These are phyloP conservation scores for Miamiensis avidus DNA, from an alignment of 169 alveolate species.

Conservation along the genomic window DNA sequence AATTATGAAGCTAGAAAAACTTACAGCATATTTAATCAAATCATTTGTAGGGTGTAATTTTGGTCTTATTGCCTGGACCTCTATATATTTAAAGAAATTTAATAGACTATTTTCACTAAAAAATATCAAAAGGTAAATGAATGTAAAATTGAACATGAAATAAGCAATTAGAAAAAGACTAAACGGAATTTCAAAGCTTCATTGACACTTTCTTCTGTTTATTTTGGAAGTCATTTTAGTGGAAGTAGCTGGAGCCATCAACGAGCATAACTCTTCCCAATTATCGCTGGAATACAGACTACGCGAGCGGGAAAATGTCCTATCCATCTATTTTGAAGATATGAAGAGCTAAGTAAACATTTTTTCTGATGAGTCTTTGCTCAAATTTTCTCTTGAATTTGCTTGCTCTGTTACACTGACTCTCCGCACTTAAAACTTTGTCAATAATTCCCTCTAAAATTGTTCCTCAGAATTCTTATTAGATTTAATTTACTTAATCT, in stretches of 20 bases:
- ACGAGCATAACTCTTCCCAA: conserved; percentile 41
- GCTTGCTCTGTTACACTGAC: conserved; percentile 39
- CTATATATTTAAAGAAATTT: no score
- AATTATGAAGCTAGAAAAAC: no score
- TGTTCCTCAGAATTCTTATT: not conserved
- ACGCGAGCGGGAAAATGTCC: conserved; percentile 54
- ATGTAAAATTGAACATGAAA: no score
- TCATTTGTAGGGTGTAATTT: no score
- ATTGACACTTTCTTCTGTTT: not conserved
- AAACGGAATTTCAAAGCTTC: no score
- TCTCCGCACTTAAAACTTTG: conserved; percentile 49
- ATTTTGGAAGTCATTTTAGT: not conserved
- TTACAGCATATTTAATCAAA: no score
- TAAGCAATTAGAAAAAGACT: no score
- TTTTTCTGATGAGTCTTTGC: conserved; percentile 48
- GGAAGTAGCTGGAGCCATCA: not conserved
- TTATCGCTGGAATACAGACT: conserved; percentile 33
- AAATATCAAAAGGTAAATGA: no score
- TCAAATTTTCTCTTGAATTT: conserved; percentile 51
- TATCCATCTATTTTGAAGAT: conserved; percentile 44
- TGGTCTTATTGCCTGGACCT: no score
- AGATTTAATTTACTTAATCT: not conserved
- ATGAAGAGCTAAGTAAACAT: conserved; percentile 34
- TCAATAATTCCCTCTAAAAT: conserved; percentile 31
- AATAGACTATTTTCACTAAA: no score